Base-by-base conservation (phyloP, 345 rosid genomes). In the Arabidopsis arenosa region DNA sequence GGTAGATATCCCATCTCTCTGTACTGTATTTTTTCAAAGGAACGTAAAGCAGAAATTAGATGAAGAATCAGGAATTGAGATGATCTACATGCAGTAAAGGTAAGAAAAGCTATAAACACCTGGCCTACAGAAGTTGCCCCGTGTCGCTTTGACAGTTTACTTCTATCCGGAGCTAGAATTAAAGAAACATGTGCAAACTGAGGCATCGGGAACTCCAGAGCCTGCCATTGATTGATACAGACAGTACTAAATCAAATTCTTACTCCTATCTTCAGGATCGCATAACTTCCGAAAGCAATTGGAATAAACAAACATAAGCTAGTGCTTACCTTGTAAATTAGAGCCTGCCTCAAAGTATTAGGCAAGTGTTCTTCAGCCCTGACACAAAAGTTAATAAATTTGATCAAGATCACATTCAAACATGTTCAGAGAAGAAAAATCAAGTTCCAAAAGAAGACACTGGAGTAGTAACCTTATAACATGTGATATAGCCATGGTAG, bases 301-400 rank as follows among this genome's bases (percentile, higher is more conserved):
- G 48, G 21, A 68, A 61, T 45, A 69, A 66, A 73, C 52, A 66
- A 53, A 66, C 64, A 44, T 26, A 67, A 36, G 6, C 5, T 75
- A 47, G 10, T 66, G 28, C 70, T 56, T 76, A 90, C 98, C 96
- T 91, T 88, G 70, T 93, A 93, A 80, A 93, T 90, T 56, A 93
- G 82, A 48, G 93, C 98, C 80, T 93, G 98, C 81, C 97, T 90
- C 62, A 93, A 68, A 62, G 97, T 91, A 83, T 91, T 93, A 4
- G 97, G 97, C 61, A 93, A 86, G 72, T 93, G 98, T 83, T 93
- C 98, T 80, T 93, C 98, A 3, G 97, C 98, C 86, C 97, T 90
- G 84, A 63, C 59, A 79, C 39, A 65, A 71, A 77, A 70, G 53
- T 47, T 35, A 35, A 54, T 3, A 41, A 39, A 63, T 56, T 59